phyloP scores from a whole-genome alignment of 2,329 filamentous ascomycete species.

The Cladosporium halotolerans region DNA sequence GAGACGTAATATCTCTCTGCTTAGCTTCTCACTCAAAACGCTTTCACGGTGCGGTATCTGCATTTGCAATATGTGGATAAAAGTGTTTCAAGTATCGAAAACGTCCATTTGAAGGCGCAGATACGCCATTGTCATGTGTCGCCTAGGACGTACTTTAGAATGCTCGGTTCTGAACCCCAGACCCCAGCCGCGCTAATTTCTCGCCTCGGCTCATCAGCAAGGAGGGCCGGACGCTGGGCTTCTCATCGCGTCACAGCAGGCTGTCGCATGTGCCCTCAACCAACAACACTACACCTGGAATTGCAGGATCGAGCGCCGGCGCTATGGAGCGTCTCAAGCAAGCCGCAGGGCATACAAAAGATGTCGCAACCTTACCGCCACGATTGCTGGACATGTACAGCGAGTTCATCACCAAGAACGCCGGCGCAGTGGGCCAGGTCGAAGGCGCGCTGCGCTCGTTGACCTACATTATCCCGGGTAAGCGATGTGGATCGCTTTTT shows the following conservation, averaged over 20 bases:
- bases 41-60: no score
- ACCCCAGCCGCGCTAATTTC: not conserved
- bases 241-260: not conserved
- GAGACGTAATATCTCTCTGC: no score
- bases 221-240: not conserved
- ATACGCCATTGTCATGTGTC: no score
- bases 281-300: not conserved
- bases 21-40: no score
- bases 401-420: slow-evolving; percentile 92
- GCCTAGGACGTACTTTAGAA: no score
- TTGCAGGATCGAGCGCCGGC: slow-evolving; percentile 13
- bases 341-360: slow-evolving; percentile 25
- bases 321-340: slow-evolving; percentile 25
- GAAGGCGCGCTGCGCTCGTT: slow-evolving; percentile 87
- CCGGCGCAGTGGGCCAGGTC: slow-evolving; percentile 87
- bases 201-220: not conserved
- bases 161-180: no score
- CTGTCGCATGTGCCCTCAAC: not conserved
- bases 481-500: slow-evolving; percentile 10
- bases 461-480: slow-evolving; percentile 91
- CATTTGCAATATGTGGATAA: no score
- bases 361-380: slow-evolving; percentile 25
- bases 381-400: slow-evolving; percentile 56
- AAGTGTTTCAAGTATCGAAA: no score
- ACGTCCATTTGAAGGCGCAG: no score